These are phyloP conservation scores for Fusarium sp. DNA, from an alignment of 2,329 filamentous ascomycete species.

Conservation along the genomic window DNA sequence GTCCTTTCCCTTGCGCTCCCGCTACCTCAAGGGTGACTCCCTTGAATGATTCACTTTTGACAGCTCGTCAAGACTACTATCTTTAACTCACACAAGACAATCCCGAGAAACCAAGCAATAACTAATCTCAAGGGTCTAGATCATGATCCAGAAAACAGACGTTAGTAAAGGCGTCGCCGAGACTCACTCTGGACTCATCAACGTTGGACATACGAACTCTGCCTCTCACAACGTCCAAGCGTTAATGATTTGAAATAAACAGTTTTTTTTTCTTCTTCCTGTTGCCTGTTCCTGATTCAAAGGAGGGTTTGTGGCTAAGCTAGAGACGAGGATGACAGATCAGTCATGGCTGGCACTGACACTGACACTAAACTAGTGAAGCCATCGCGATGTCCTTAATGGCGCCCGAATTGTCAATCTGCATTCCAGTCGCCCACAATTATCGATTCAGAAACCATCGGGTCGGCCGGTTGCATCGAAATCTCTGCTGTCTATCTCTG, in stretches of 20 bases:
- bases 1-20: conserved; percentile 19
- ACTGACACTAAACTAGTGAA: conserved; percentile 20
- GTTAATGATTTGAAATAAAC: conserved; percentile 29
- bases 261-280: neutral
- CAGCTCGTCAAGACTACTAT: neutral
- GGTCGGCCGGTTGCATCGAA: conserved; percentile 14
- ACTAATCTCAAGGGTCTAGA: conserved; percentile 7
- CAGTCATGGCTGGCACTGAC: neutral
- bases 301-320: neutral
- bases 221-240: conserved; percentile 9
- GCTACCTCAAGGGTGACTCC: conserved; percentile 7
- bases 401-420: conserved; percentile 13
- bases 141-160: conserved; percentile 10
- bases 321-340: neutral
- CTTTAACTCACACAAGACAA: neutral
- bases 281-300: neutral
- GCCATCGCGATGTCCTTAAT: conserved; percentile 22
- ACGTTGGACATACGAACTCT: neutral
- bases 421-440: conserved; percentile 30
- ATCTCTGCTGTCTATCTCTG: conserved; percentile 15
- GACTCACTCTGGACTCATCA: conserved; percentile 19
- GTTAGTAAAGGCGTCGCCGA: conserved; percentile 25
- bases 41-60: conserved; percentile 11
- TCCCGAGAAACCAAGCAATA: neutral
- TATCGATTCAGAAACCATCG: conserved; percentile 2